Conservation (phyloP, 805 yeast species). For the Wickerhamiella brachini region DNA sequence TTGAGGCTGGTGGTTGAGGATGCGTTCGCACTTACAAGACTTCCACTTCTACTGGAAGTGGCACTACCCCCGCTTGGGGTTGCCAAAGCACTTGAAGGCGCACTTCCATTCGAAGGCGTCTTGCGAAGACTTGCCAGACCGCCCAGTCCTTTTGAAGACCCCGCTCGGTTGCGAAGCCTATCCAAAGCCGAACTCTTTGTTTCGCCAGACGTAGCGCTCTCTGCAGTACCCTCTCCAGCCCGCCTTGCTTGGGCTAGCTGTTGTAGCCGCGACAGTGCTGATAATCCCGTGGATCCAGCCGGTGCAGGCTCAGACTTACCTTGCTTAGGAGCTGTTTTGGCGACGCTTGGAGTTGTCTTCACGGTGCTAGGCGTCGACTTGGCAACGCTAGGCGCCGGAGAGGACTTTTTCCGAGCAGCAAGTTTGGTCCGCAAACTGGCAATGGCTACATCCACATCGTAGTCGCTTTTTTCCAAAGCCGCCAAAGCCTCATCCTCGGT, state of each 20-base stretch:
- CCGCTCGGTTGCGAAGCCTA: neutral
- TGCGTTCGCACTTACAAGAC: too few species aligned
- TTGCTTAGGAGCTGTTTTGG: constrained; percentile 1
- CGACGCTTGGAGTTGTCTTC: constrained; percentile 9
- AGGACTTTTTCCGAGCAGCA: constrained; percentile 2
- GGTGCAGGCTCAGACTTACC: constrained; percentile 1
- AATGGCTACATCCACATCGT: constrained; percentile 18
- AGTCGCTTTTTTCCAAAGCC: constrained; percentile 16
- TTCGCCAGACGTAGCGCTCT: neutral
- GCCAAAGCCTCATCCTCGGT: constrained; percentile 13
- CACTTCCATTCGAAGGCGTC: neutral
- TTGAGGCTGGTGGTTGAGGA: too few species aligned
- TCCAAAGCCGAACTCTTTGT: neutral
- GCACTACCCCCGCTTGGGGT: neutral
- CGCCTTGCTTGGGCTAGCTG: neutral
- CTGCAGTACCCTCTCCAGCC: neutral
- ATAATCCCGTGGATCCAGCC: neutral
- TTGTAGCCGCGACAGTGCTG: neutral
- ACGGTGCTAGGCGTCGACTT: neutral
- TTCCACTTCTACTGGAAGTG: too few species aligned
- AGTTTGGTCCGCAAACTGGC: constrained; percentile 11
- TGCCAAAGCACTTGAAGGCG: neutral
- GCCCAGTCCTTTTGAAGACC: neutral
- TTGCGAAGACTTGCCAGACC: neutral
- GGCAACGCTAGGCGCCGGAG: neutral